phyloP scores from a whole-genome alignment of 2,329 filamentous ascomycete species.

The Cordyceps pruinosa region DNA sequence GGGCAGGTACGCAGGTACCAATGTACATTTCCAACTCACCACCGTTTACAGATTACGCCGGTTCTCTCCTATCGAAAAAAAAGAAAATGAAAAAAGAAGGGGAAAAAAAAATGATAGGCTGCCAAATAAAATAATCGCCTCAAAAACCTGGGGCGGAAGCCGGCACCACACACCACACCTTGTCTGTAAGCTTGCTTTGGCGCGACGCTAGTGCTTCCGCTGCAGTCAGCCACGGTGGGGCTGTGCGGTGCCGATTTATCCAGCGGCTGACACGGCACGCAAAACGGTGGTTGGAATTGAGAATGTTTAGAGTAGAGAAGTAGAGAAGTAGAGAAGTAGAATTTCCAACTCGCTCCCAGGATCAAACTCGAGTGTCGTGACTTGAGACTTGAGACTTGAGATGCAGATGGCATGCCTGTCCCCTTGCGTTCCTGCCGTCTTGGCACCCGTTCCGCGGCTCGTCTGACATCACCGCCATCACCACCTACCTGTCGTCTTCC shows the following conservation, averaged over 20 bases:
- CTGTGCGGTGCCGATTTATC: conserved; percentile 12
- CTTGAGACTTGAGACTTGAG: no score
- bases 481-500: no score
- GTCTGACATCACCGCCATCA: no score
- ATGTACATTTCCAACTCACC: no score
- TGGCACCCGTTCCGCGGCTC: no score
- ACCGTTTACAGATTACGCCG: no score
- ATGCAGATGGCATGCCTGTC: no score
- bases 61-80: no score
- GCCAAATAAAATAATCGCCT: no score
- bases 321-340: neutral
- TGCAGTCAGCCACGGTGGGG: neutral
- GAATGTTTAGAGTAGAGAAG: neutral
- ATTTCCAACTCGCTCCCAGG: no score
- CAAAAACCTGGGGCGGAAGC: conserved; percentile 10
- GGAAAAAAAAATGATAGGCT: neutral
- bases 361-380: neutral
- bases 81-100: no score
- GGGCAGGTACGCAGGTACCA: no score
- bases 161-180: conserved; percentile 13
- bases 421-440: neutral
- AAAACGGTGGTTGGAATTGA: neutral
- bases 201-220: neutral
- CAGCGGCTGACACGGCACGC: conserved; percentile 14
- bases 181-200: conserved; percentile 14